phyloP scores from a whole-genome alignment of 2,329 filamentous ascomycete genomes.

The Ceratocystis harringtonii region DNA sequence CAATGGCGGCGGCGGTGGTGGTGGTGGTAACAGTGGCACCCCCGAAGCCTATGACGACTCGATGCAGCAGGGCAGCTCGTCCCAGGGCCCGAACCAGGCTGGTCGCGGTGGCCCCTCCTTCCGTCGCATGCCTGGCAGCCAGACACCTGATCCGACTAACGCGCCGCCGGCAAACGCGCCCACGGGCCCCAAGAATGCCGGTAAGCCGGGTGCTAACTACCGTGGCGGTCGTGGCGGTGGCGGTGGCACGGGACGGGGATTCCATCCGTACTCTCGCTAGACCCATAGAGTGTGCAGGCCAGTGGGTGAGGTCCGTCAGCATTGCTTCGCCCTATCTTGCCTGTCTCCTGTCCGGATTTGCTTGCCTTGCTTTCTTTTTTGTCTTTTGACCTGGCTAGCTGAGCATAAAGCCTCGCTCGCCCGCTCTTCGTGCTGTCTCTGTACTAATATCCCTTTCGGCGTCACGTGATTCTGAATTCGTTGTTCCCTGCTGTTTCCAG shows the following conservation, averaged over 20 bases:
- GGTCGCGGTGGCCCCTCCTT: conserved; percentile 20
- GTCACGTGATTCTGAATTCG: background rate
- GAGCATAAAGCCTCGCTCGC: background rate
- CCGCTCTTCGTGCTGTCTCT: background rate
- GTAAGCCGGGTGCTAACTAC: conserved; percentile 82
- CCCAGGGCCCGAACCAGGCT: conserved; percentile 34
- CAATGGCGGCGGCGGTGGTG: conserved; percentile 23
- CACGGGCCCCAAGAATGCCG: conserved; percentile 90
- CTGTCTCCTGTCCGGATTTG: background rate
- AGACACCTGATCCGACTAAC: conserved; percentile 32
- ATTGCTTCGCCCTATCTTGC: background rate
- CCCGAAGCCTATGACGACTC: conserved; percentile 21
- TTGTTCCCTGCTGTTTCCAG: background rate
- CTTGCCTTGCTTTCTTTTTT: background rate
- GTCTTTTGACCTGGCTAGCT: background rate
- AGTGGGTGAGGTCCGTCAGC: background rate
- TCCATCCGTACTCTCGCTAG: conserved; percentile 53
- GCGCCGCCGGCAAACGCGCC: conserved; percentile 49
- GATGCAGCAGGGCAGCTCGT: conserved; percentile 22
- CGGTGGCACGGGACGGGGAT: conserved; percentile 52
- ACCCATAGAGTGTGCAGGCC: background rate
- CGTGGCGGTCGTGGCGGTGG: conserved; percentile 50
- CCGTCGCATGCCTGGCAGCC: conserved; percentile 25
- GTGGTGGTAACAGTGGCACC: conserved; percentile 21
- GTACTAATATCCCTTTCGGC: conserved; percentile 6